These are phyloP conservation scores for Saturnispora kantuleensis DNA, from an alignment of 805 yeast genomes.

Conservation along the genomic window DNA sequence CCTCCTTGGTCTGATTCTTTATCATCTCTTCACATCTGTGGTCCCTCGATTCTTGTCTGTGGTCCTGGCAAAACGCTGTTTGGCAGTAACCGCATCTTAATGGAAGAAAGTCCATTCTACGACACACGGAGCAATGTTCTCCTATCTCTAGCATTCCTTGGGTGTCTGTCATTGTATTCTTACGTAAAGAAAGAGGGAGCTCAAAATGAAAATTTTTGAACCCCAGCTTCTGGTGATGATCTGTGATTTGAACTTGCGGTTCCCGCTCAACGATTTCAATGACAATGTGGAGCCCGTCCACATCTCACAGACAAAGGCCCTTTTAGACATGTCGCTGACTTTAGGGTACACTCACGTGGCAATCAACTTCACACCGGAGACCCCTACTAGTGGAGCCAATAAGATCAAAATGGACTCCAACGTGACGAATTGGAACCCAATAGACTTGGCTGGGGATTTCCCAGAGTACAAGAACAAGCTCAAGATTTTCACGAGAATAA, in stretches of 20 bases:
- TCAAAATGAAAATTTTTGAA: too few relatives aligned
- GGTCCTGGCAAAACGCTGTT: constrained; percentile 39
- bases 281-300: constrained; percentile 34
- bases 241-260: constrained; percentile 62
- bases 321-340: constrained; percentile 42
- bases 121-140: constrained; percentile 44
- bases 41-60: constrained; percentile 29
- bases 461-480: constrained; percentile 31
- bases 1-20: neutral
- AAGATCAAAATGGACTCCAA: constrained; percentile 46
- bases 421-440: constrained; percentile 32
- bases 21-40: constrained; percentile 18
- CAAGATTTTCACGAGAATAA: constrained; percentile 55
- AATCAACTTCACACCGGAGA: constrained; percentile 40
- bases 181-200: too few relatives aligned
- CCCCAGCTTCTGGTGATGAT: constrained; percentile 27
- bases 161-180: constrained; percentile 9
- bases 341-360: constrained; percentile 74
- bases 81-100: constrained; percentile 37
- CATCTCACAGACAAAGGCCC: constrained; percentile 35
- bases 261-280: constrained; percentile 51
- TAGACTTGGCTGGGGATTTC: constrained; percentile 25
- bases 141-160: constrained; percentile 43
- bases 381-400: constrained; percentile 26
- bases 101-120: constrained; percentile 49